Percentiles rank a stretch among this genome's conserved stretches.
phyloP scores from a whole-genome alignment of 2,329 filamentous ascomycete genomes.

The Pseudocercospora ulei region DNA sequence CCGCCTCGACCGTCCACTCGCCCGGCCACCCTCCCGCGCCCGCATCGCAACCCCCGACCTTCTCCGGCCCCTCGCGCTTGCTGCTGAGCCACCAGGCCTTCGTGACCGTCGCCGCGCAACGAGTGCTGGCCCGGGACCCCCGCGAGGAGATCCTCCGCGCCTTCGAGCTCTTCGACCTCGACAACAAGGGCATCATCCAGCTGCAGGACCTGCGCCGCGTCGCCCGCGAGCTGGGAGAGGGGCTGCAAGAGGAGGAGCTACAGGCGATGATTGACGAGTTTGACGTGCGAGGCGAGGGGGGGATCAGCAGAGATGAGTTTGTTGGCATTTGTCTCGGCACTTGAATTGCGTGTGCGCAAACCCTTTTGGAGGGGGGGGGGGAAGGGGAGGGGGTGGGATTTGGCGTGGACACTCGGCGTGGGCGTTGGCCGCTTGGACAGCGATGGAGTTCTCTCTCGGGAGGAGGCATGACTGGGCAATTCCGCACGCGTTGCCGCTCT shows the following conservation, averaged over 20 bases:
- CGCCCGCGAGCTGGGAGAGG: slow-evolving; percentile 83
- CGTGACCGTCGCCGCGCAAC: slow-evolving; percentile 62
- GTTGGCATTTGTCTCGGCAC: slow-evolving; percentile 53
- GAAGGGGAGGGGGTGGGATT: neutral
- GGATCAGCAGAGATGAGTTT: slow-evolving; percentile 55
- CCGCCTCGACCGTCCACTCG: slow-evolving; percentile 34
- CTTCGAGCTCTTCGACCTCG: slow-evolving; percentile 86
- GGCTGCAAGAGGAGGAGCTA: slow-evolving; percentile 84
- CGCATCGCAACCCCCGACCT: slow-evolving; percentile 25
- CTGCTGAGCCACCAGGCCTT: slow-evolving; percentile 64
- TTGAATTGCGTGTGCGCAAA: slow-evolving; percentile 12
- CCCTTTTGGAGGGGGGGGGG: neutral
- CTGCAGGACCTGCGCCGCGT: slow-evolving; percentile 79
- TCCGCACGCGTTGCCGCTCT: too few relatives aligned
- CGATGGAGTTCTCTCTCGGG: slow-evolving; percentile 9
- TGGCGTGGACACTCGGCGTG: neutral
- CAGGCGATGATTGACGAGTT: slow-evolving; percentile 97
- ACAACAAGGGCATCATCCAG: slow-evolving; percentile 82
- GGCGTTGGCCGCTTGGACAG: neutral
- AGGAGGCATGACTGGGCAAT: too few relatives aligned
- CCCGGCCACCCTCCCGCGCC: slow-evolving; percentile 43
- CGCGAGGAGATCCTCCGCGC: slow-evolving; percentile 83
- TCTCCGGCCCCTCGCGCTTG: slow-evolving; percentile 49
- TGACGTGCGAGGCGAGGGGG: slow-evolving; percentile 86
- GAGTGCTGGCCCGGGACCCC: slow-evolving; percentile 74